Conservation (phyloP, 345 rosid species). For the Nasturtium officinale region DNA sequence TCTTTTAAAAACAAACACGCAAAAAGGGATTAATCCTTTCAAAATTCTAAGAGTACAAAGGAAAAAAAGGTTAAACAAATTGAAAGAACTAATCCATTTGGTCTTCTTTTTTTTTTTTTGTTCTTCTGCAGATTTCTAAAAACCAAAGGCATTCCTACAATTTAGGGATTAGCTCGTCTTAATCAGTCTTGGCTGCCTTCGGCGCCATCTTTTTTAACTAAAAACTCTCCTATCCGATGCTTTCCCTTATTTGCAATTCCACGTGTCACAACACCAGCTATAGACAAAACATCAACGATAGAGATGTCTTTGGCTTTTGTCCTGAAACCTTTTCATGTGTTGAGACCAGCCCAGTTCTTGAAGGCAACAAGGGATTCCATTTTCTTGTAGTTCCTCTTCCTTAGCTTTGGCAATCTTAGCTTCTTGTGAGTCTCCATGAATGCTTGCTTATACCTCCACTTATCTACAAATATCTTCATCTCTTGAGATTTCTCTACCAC, state of each 20-base stretch:
- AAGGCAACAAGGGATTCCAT: slow-evolving; percentile 93
- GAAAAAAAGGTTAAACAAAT: slow-evolving; percentile 15
- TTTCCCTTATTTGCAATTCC: slow-evolving; percentile 29
- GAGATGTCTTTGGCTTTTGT: slow-evolving; percentile 13
- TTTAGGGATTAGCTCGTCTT: slow-evolving; percentile 42
- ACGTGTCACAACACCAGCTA: slow-evolving; percentile 33
- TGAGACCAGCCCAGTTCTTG: slow-evolving; percentile 97
- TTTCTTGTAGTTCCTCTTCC: slow-evolving; percentile 81
- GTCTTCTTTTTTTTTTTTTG: background rate
- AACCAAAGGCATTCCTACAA: slow-evolving; percentile 46
- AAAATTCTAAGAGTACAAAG: slow-evolving; percentile 8
- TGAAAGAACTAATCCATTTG: slow-evolving; percentile 26
- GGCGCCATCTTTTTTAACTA: slow-evolving; percentile 46
- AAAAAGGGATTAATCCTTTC: slow-evolving; percentile 3
- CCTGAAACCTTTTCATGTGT: slow-evolving; percentile 48
- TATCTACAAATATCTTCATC: slow-evolving; percentile 89
- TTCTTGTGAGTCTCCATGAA: slow-evolving; percentile 97
- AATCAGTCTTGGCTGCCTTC: slow-evolving; percentile 44
- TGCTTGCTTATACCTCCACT: slow-evolving; percentile 97
- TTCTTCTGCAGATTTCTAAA: slow-evolving; percentile 13
- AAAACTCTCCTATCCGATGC: slow-evolving; percentile 17
- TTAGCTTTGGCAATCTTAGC: slow-evolving; percentile 79
- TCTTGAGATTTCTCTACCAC: slow-evolving; percentile 88
- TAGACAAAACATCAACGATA: background rate
- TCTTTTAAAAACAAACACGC: background rate